Evolutionary conservation across 148 eudicot genomes (phyloP).

Genomic region (Chenopodium formosanum): DNA sequence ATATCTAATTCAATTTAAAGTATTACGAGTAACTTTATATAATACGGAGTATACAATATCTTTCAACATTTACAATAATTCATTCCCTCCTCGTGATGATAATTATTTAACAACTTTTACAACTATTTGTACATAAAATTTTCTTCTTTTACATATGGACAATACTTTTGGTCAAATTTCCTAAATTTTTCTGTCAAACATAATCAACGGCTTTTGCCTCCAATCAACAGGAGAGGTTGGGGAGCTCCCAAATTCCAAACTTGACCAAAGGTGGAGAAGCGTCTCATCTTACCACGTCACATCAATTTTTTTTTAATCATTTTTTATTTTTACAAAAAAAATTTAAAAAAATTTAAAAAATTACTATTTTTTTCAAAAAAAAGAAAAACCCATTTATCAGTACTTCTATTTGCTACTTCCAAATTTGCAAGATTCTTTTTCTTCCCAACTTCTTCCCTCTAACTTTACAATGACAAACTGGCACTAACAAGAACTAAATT

Average conservation of each 20-base stretch:
- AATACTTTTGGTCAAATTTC: not conserved
- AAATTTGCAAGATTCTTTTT: conserved; percentile 12
- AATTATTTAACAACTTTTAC: not conserved
- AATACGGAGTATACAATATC: too few species aligned
- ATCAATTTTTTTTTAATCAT: not conserved
- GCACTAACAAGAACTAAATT: not conserved
- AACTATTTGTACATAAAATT: not conserved
- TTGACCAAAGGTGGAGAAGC: conserved; percentile 14
- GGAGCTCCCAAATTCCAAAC: conserved; percentile 18
- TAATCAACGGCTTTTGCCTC: conserved; percentile 27
- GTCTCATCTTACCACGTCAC: conserved; percentile 29
- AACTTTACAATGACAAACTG: conserved; percentile 16
- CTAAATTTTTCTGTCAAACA: conserved; percentile 2
- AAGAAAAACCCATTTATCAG: not conserved
- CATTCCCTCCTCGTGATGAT: too few species aligned
- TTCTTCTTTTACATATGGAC: not conserved
- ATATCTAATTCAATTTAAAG: too few species aligned
- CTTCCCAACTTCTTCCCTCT: not conserved
- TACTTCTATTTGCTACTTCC: not conserved
- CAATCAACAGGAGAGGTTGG: not conserved
- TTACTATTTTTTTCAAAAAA: too few species aligned
- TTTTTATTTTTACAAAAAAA: not conserved
- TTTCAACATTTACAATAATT: too few species aligned
- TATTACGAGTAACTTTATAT: too few species aligned
- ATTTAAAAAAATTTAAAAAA: not conserved